Evolutionary conservation across 2,329 filamentous ascomycete genomes (phyloP), one percentile per base, ranked within the genome.

Genomic region (Botrytis deweyae): DNA sequence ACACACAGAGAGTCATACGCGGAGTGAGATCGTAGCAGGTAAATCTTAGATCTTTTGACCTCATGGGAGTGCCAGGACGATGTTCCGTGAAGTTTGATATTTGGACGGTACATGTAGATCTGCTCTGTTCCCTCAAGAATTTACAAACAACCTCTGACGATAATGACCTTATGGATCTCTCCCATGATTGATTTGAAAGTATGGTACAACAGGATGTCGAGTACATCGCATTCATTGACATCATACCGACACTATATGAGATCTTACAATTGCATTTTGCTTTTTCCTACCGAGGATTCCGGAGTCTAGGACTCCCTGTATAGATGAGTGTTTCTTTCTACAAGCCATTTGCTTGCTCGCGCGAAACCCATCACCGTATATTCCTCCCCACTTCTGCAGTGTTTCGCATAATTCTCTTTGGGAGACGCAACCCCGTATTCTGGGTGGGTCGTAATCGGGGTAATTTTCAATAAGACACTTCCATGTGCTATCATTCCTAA

Each of bases 1-100:
- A 46, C 5, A 55, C 12, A 14, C 5, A 55, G 25, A 55, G 49
- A 55, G 1, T 14, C 7, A 8, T 4, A 16, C 12, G 12, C 5
- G 49, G n/a, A n/a, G 49, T 55, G 12, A 3, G 12, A 55, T 16
- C 25, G 14, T n/a, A 55, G 25, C 25, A 55, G 49, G 49, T 0
- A 1, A 3, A n/a, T 55, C 5, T 55, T 0, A 12, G 6, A 3
- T n/a, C 25, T n/a, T 2, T 55, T n/a, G 0, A n/a, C 4, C 25
- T 16, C 25, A 1, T 7, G 49, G 22, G 22, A 25, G 4, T n/a
- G 49, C 25, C 49, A 55, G 7, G 2, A 5, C n/a, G 49, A 55
- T 55, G 12, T 55, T 16, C 4, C 12, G 12, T 12, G 4, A 55
- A 16, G 2, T n/a, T 14, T 55, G 25, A n/a, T 1, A 14, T 55